These are phyloP conservation scores for Stagonosporopsis vannaccii DNA, from an alignment of 2,329 filamentous ascomycete species.

Conservation along the genomic window DNA sequence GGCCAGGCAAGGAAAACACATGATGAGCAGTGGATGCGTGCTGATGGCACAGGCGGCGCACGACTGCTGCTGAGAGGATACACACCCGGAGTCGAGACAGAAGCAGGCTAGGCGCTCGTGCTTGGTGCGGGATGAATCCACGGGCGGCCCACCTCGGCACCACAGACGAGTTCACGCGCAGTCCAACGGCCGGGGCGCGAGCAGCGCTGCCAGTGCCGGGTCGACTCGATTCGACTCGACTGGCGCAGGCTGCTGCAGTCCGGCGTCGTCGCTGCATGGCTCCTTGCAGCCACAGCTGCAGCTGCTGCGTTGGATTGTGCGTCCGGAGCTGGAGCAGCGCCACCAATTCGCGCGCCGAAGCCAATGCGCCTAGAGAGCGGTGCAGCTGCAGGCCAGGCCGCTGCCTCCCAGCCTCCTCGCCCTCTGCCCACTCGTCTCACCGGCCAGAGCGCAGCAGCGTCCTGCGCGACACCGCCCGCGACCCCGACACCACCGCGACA, in stretches of 20 bases:
- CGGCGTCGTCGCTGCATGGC: background rate
- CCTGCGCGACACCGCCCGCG: constrained; percentile 3
- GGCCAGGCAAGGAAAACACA: constrained; percentile 15
- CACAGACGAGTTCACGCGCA: too few relatives aligned
- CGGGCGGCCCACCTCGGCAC: background rate
- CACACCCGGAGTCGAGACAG: constrained; percentile 10
- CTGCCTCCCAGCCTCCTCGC: constrained; percentile 26
- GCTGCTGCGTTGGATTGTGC: background rate
- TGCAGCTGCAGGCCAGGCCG: constrained; percentile 29
- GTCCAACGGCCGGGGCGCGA: background rate
- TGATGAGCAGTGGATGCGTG: constrained; percentile 30
- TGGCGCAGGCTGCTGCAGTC: background rate
- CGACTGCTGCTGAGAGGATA: constrained; percentile 3
- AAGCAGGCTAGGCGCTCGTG: constrained; percentile 1
- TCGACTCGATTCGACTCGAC: background rate
- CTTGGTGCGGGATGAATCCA: background rate
- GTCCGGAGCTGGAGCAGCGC: background rate
- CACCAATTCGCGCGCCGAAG: constrained; percentile 7
- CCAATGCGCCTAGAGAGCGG: constrained; percentile 18
- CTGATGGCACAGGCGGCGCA: constrained; percentile 21
- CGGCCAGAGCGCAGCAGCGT: constrained; percentile 18
- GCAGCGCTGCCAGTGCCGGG: background rate
- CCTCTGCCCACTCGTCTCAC: constrained; percentile 2
- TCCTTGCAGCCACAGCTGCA: constrained; percentile 2
- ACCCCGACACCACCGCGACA: background rate